These are phyloP conservation scores for Seminavis robusta DNA, from an alignment of 108 stramenopile species.

Conservation along the genomic window DNA sequence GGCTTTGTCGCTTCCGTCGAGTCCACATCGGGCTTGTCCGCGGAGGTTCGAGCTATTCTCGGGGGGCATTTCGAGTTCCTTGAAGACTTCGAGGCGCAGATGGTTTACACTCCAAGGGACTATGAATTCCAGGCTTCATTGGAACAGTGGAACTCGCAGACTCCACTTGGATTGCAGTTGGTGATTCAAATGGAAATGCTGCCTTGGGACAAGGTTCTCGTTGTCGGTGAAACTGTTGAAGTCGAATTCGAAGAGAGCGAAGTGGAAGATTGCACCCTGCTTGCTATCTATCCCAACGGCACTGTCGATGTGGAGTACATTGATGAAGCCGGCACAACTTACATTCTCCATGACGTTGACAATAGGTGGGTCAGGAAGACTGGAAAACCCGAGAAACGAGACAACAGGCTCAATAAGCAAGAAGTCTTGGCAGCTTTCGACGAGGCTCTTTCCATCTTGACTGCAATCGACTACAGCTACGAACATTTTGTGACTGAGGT, in stretches of 20 bases:
- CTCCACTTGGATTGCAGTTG: slow-evolving; percentile 36
- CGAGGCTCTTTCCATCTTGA: no score
- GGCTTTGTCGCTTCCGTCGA: slow-evolving; percentile 11
- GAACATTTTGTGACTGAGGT: slow-evolving; percentile 15
- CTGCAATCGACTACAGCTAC: no score
- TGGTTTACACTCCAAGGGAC: slow-evolving; percentile 23
- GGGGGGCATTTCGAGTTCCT: slow-evolving; percentile 9
- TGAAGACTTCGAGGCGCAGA: slow-evolving; percentile 1
- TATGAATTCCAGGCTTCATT: slow-evolving; percentile 41
- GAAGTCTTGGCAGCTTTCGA: no score
- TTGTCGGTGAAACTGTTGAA: no score
- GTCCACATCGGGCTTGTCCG: slow-evolving; percentile 4
- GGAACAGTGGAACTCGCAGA: slow-evolving; percentile 46
- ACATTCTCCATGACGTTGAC: no score
- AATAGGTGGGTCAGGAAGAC: no score
- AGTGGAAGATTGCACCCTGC: neutral
- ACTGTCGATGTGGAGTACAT: slow-evolving; percentile 4
- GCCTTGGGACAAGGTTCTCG: no score
- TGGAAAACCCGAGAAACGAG: no score
- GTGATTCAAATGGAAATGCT: no score
- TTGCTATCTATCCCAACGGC: no score
- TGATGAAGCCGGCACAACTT: slow-evolving; percentile 7
- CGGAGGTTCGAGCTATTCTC: slow-evolving; percentile 15
- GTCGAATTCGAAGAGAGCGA: neutral
- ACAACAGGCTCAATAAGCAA: neutral